phyloP scores from a whole-genome alignment of 371 early-diverging fungal species.

The Massospora cicadina region DNA sequence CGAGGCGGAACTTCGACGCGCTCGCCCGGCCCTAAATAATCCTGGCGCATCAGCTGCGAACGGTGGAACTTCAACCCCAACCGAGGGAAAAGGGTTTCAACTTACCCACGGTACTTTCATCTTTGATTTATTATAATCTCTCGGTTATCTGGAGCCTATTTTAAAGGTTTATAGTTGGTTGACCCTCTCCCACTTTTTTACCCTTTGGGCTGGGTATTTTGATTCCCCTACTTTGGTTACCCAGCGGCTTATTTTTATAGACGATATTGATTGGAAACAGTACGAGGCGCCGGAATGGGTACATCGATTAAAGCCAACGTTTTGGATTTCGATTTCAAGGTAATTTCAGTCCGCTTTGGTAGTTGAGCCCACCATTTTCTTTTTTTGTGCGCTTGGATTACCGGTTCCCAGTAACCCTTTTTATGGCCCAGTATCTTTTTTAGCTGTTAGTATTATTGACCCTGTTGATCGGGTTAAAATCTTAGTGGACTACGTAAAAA shows the following conservation, averaged over 20 bases:
- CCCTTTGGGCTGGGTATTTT: no score
- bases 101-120: neutral
- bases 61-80: neutral
- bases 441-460: conserved; percentile 62
- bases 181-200: no score
- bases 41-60: neutral
- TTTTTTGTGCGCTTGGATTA: neutral
- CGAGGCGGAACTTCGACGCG: neutral
- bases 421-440: neutral
- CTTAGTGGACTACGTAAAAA: no score
- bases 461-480: no score
- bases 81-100: neutral
- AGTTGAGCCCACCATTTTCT: conserved; percentile 5
- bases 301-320: conserved; percentile 87
- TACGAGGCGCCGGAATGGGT: conserved; percentile 84
- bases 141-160: no score
- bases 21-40: neutral
- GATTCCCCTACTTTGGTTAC: neutral
- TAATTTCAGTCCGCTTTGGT: conserved; percentile 17
- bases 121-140: neutral
- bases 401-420: neutral
- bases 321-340: conserved; percentile 83
- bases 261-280: conserved; percentile 46
- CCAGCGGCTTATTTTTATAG: conserved; percentile 6
- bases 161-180: no score